Base-by-base conservation (phyloP, 2,329 filamentous ascomycete species). In the Fusarium sp. region DNA sequence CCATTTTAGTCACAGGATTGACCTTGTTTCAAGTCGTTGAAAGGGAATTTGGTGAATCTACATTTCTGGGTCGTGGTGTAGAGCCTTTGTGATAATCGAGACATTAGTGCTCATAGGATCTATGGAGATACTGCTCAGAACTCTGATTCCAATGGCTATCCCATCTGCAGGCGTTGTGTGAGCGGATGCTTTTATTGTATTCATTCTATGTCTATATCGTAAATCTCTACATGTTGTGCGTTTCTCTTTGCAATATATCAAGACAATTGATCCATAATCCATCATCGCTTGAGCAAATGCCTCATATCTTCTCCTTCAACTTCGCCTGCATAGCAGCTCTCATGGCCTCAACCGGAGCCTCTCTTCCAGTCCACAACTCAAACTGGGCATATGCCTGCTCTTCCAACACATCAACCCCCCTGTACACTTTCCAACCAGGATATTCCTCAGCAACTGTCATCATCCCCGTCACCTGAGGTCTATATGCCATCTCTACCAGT, bases 361-460 rank as follows among this genome's bases (percentile, higher is more conserved):
- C 13, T 15, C 4, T 15, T 22, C 39, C 35, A 13, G 45, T 60
- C 62, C 62, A 66, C 5, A 66, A 5, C 15, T 66, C 44, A 8
- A 60, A 66, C 22, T 66, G 63, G 0, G 39, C 52, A n/a, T 66
- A 66, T 2, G 44, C 63, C 17, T 66, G 62, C 20, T 66, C 52
- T 3, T 66, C 63, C 5, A 66, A 4, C 0, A 66, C 38, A 27
- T 66, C 35, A 7, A 66, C 22, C 1, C 63, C 62, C 4, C 38
- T 27, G 1, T 52, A 66, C 1, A 66, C 33, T 3, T 36, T 66
- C 63, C 62, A 66, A 0, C 17, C 17, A 1, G 20, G 1, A 5
- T 14, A 5, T 6, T 10, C 6, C 7, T 15, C 45, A 5, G 62
- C 45, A 0, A 45, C 38, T 14, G 6, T 52, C 62, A 66, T 66